A percentile compares a stretch with the other conserved stretches of the same genome.
phyloP scores from a whole-genome alignment of 78 protist species.

The Capsaspora owczarzaki region DNA sequence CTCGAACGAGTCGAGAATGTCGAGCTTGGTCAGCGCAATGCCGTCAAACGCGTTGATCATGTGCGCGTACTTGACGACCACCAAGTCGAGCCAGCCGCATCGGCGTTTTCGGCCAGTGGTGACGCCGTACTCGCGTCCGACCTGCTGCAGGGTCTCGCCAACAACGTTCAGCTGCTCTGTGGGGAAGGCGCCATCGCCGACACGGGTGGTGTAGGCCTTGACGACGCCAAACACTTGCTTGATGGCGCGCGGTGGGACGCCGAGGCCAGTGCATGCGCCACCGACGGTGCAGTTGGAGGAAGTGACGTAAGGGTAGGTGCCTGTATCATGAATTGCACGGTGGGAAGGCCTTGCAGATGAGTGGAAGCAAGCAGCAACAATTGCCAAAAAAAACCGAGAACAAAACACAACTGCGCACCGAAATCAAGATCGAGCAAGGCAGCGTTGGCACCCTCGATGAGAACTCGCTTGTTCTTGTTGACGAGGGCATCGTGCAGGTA shows the following conservation, averaged over 20 bases:
- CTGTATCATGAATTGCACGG: neutral
- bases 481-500: conserved; percentile 46
- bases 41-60: conserved; percentile 60
- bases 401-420: conserved; percentile 21
- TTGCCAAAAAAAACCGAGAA: no score
- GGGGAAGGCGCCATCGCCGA: conserved; percentile 84
- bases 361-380: no score
- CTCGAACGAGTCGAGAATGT: conserved; percentile 55
- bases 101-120: conserved; percentile 88
- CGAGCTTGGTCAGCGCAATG: conserved; percentile 80
- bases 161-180: conserved; percentile 47
- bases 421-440: conserved; percentile 86
- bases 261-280: conserved; percentile 73
- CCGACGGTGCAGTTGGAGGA: conserved; percentile 79
- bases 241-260: neutral
- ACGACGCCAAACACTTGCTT: conserved; percentile 75
- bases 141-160: conserved; percentile 36
- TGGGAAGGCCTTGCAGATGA: neutral
- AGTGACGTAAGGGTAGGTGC: conserved; percentile 87
- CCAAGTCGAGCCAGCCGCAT: conserved; percentile 89
- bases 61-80: conserved; percentile 65
- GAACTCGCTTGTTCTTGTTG: conserved; percentile 29
- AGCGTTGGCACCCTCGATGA: conserved; percentile 86
- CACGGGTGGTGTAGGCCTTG: conserved; percentile 91
- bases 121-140: conserved; percentile 81